Evolutionary conservation across 1,139 yeast species (phyloP).

Genomic region (Chernovozyma sophiae-reginae): DNA sequence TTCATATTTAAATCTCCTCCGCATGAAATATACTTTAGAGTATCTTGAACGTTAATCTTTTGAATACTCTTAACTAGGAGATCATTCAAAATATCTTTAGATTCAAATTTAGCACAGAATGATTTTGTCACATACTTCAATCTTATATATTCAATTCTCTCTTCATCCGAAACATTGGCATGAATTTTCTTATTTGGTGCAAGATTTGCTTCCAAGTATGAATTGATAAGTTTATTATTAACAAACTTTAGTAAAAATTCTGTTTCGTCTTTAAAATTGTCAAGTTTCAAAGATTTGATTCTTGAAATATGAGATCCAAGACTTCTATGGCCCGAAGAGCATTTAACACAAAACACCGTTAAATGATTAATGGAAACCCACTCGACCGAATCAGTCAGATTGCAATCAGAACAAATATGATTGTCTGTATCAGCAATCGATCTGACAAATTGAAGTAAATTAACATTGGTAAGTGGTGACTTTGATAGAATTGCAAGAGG

Average conservation of each 20-base stretch:
- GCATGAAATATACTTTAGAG: conserved; percentile 44
- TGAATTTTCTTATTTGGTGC: conserved; percentile 14
- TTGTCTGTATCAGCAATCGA: conserved; percentile 52
- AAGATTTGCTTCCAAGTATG: conserved; percentile 31
- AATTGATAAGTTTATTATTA: conserved; percentile 37
- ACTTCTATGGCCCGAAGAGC: conserved; percentile 60
- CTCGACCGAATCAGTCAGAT: conserved; percentile 60
- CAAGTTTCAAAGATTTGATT: conserved; percentile 48
- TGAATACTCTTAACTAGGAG: conserved; percentile 44
- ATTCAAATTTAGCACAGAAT: conserved; percentile 25
- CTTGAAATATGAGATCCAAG: conserved; percentile 51
- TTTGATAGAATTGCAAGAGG: conserved; percentile 33
- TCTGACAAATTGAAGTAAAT: conserved; percentile 43
- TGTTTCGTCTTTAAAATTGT: conserved; percentile 42
- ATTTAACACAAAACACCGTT: conserved; percentile 73
- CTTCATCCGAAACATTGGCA: conserved; percentile 35
- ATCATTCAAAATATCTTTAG: conserved; percentile 18
- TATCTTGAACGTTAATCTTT: conserved; percentile 42
- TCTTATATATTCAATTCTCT: conserved; percentile 40
- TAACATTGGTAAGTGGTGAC: conserved; percentile 14
- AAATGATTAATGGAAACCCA: conserved; percentile 83
- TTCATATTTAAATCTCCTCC: conserved; percentile 47
- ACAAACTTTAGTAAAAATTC: conserved; percentile 37
- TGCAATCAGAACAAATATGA: conserved; percentile 75
- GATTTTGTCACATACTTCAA: conserved; percentile 46